Conservation (phyloP, 805 yeast genomes). For the Zygoascus tannicola region DNA sequence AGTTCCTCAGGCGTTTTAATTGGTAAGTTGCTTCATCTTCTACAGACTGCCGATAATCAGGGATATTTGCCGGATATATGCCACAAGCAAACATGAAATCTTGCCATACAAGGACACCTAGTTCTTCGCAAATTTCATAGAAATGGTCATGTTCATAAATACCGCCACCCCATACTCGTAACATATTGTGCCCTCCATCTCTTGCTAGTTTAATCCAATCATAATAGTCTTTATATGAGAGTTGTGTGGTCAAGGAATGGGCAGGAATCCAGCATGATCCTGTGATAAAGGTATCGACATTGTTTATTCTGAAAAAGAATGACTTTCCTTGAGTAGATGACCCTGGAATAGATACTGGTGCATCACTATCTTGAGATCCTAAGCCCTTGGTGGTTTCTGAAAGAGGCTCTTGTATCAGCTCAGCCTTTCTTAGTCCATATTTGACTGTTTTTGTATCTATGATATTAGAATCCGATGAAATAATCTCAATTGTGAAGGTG, state of each 20-base stretch:
- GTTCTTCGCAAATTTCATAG: slow-evolving; percentile 36
- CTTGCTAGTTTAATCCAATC: slow-evolving; percentile 30
- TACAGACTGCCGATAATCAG: slow-evolving; percentile 31
- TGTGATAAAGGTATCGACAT: slow-evolving; percentile 29
- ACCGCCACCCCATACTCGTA: slow-evolving; percentile 46
- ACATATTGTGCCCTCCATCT: slow-evolving; percentile 37
- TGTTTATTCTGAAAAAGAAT: slow-evolving; percentile 37
- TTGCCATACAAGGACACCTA: slow-evolving; percentile 43
- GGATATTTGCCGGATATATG: slow-evolving; percentile 38
- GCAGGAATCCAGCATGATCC: slow-evolving; percentile 46
- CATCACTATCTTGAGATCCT: neutral
- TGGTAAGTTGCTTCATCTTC: slow-evolving; percentile 33
- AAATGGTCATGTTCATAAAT: slow-evolving; percentile 35
- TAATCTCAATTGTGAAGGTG: neutral
- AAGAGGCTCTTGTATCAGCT: slow-evolving; percentile 32
- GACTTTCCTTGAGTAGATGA: slow-evolving; percentile 21
- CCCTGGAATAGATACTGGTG: neutral
- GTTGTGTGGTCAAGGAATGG: slow-evolving; percentile 32
- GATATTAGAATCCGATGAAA: neutral
- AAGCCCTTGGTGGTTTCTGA: slow-evolving; percentile 13
- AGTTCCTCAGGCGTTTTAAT: slow-evolving; percentile 34
- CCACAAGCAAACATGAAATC: slow-evolving; percentile 54
- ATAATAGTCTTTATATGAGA: slow-evolving; percentile 30
- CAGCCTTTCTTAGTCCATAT: slow-evolving; percentile 34
- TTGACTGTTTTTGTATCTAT: neutral